Conservation (phyloP, 2,329 filamentous ascomycete species). For the Thielaviopsis euricoi region DNA sequence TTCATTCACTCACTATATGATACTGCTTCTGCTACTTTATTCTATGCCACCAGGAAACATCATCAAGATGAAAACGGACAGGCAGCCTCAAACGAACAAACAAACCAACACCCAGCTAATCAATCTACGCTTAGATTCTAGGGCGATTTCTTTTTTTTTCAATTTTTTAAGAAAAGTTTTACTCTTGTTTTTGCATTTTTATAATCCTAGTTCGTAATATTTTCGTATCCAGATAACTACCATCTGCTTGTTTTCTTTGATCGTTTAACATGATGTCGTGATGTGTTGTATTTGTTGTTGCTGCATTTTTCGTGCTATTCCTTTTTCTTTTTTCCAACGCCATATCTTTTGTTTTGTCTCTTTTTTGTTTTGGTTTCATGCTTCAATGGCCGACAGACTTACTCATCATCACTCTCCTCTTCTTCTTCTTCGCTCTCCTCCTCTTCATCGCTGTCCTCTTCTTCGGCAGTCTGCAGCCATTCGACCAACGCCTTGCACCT, state of each 20-base stretch:
- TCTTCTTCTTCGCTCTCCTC: conserved; percentile 35
- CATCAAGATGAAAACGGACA: too few relatives aligned
- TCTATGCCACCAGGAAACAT: too few relatives aligned
- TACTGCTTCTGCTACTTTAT: too few relatives aligned
- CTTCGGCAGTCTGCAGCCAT: conserved; percentile 63
- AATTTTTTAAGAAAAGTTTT: not conserved
- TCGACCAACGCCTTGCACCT: conserved; percentile 69
- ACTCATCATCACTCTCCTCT: conserved; percentile 18
- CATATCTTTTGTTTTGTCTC: not conserved
- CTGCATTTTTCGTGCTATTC: not conserved
- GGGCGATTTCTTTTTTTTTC: too few relatives aligned
- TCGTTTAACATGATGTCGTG: not conserved
- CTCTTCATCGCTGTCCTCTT: conserved; percentile 37
- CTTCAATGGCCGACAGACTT: not conserved
- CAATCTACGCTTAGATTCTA: too few relatives aligned
- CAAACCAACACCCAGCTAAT: too few relatives aligned
- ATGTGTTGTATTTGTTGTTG: not conserved
- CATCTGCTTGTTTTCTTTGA: not conserved
- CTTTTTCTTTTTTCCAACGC: not conserved
- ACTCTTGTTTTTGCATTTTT: not conserved
- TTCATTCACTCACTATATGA: too few relatives aligned
- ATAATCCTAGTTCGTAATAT: not conserved
- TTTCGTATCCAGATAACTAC: not conserved
- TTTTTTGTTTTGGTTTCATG: not conserved
- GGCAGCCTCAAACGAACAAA: too few relatives aligned